A percentile compares a stretch with the other conserved stretches of the same genome.
Evolutionary conservation across 371 early-diverging fungal species (phyloP).

Genomic region (Syncephalastrum monosporum): DNA sequence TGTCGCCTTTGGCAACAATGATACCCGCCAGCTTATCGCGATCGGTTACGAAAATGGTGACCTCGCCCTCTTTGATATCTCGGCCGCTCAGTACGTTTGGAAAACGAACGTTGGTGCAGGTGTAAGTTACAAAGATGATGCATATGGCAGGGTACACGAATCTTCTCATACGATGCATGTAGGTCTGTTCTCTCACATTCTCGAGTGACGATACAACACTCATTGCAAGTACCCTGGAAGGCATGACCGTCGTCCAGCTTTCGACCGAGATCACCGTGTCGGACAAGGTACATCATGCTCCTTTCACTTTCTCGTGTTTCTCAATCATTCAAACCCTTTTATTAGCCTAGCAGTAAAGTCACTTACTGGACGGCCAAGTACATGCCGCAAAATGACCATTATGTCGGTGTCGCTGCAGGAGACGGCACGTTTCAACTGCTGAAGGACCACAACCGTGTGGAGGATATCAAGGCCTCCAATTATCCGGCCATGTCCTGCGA

Average conservation of each 20-base stretch:
- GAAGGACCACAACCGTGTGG: slow-evolving; percentile 6
- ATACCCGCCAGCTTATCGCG: slow-evolving; percentile 34
- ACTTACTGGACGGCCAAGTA: slow-evolving; percentile 78
- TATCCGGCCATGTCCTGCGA: slow-evolving; percentile 51
- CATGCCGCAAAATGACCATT: slow-evolving; percentile 66
- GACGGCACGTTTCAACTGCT: slow-evolving; percentile 61
- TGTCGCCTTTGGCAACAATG: slow-evolving; percentile 62
- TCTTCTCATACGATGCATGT: slow-evolving; percentile 1
- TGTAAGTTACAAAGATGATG: slow-evolving; percentile 32
- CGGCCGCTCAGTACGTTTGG: slow-evolving; percentile 58
- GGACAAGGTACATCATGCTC: slow-evolving; percentile 27
- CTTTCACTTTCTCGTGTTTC: background rate
- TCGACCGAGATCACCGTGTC: slow-evolving; percentile 8
- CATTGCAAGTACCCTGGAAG: slow-evolving; percentile 52
- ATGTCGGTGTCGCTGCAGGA: slow-evolving; percentile 66
- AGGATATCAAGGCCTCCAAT: slow-evolving; percentile 21
- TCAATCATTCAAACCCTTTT: background rate
- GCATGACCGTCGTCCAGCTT: slow-evolving; percentile 39
- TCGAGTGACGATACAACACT: slow-evolving; percentile 39
- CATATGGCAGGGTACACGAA: background rate
- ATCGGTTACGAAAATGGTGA: slow-evolving; percentile 86
- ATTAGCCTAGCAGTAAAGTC: slow-evolving; percentile 51
- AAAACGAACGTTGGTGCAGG: slow-evolving; percentile 76
- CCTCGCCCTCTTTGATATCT: slow-evolving; percentile 71
- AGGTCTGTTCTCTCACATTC: slow-evolving; percentile 67